Percentiles rank a stretch among this genome's conserved stretches.
Conservation (phyloP, 768 basidiomycete species). For the Nidularia pulvinata region DNA sequence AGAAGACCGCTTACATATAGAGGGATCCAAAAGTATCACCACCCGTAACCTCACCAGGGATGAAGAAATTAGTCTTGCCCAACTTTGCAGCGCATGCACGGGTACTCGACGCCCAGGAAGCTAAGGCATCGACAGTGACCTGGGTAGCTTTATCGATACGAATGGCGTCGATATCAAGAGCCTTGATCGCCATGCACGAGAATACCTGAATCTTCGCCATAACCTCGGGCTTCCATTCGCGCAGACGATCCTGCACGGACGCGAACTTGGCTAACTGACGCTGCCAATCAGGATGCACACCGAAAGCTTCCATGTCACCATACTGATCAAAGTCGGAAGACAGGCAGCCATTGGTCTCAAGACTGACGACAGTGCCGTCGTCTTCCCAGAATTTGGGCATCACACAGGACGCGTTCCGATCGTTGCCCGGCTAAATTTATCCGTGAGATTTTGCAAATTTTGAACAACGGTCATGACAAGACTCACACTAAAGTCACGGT, state of each 20-base stretch:
- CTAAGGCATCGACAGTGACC: conserved; percentile 80
- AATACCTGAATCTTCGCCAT: conserved; percentile 78
- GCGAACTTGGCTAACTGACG: conserved; percentile 96
- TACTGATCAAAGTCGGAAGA: conserved; percentile 92
- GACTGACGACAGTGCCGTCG: conserved; percentile 61
- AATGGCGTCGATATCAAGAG: conserved; percentile 91
- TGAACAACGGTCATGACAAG: conserved; percentile 3
- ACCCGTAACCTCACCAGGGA: conserved; percentile 93
- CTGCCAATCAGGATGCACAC: conserved; percentile 94
- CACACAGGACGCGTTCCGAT: conserved; percentile 71
- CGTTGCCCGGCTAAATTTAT: conserved; percentile 53
- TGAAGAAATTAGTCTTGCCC: conserved; percentile 87
- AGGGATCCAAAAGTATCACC: conserved; percentile 88
- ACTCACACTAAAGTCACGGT: conserved; percentile 77
- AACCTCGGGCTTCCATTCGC: conserved; percentile 86
- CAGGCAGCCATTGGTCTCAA: conserved; percentile 71
- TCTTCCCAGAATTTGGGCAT: conserved; percentile 84
- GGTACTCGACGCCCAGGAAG: conserved; percentile 73
- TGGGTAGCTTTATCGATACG: conserved; percentile 97
- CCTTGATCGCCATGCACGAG: conserved; percentile 84
- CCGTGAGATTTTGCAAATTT: not conserved
- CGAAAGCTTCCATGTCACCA: conserved; percentile 97
- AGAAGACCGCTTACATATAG: conserved; percentile 61
- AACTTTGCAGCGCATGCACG: conserved; percentile 70
- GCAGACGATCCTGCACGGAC: conserved; percentile 93